Percentiles rank a stretch among this genome's conserved stretches.
Evolutionary conservation across 2,329 filamentous ascomycete species (phyloP).

Genomic region (Venturia effusa): DNA sequence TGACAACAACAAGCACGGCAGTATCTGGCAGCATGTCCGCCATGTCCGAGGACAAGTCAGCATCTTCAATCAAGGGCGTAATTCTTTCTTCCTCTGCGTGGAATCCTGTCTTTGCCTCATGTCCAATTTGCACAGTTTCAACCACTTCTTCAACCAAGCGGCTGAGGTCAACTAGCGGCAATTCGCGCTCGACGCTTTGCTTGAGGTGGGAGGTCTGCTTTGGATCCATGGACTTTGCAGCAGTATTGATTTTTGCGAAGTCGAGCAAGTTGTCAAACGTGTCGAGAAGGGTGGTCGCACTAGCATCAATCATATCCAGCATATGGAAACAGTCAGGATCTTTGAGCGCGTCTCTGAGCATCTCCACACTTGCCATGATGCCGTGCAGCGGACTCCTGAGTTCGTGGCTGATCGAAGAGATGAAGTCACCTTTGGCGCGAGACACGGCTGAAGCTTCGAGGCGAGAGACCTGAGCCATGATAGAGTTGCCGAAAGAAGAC

Average conservation of each 20-base stretch:
- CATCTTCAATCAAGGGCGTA: neutral
- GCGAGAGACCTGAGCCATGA: slow-evolving; percentile 46
- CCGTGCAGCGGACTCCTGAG: slow-evolving; percentile 19
- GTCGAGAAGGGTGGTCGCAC: slow-evolving; percentile 31
- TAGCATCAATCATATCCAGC: slow-evolving; percentile 28
- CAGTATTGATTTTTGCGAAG: slow-evolving; percentile 12
- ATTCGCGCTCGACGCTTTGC: neutral
- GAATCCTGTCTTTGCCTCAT: neutral
- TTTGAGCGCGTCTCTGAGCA: slow-evolving; percentile 10
- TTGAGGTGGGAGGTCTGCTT: neutral
- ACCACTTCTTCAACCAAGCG: slow-evolving; percentile 5
- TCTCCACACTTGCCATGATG: slow-evolving; percentile 17
- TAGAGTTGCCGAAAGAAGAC: slow-evolving; percentile 40
- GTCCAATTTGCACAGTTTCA: slow-evolving; percentile 1
- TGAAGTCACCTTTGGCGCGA: slow-evolving; percentile 30
- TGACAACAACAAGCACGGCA: slow-evolving; percentile 8
- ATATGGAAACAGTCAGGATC: slow-evolving; percentile 12
- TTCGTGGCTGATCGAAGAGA: slow-evolving; percentile 33
- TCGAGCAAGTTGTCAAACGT: slow-evolving; percentile 29
- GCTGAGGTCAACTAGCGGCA: slow-evolving; percentile 1
- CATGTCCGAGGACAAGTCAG: neutral
- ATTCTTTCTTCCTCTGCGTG: neutral
- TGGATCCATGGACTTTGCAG: neutral
- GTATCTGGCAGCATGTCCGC: neutral
- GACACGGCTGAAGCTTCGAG: slow-evolving; percentile 38